Base-by-base conservation (phyloP, 345 rosid species). In the Populus davidiana region DNA sequence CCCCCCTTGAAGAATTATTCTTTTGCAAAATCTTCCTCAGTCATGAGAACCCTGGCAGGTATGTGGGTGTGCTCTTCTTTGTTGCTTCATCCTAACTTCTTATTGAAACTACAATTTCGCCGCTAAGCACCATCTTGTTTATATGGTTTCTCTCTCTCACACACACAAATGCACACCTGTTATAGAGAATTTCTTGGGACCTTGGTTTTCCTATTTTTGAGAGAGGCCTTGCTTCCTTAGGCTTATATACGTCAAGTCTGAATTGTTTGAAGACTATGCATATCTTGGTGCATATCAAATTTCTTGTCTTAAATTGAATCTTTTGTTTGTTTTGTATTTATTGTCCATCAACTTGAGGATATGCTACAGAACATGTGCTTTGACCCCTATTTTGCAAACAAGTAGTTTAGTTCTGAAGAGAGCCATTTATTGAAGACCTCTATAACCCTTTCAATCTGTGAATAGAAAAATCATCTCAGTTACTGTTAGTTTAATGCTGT, bases 21-120 rank as follows among this genome's bases (percentile, higher is more conserved):
- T 75, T 94, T 90, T 78, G 99, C 98, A 77, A 91, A 91, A 87
- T 92, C 97, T 65, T 84, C 99, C 50, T 92, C 99, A 0, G 99
- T 90, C 81, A 92, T 96, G 90, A 90, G 90, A 85, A 91, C 93
- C 74, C 89, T 94, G 59, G 97, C 97, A 87, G 99, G 99, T 96
- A 90, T 75, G 86, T 50, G 61, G 38, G 69, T 35, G 69, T 54
- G 25, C 8, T 63, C 62, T 74, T 27, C 56, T 56, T 66, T 65
- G 29, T 67, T 81, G 5, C 66, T 9, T 70, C 35, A 36, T n/a
- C 59, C 14, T 33, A 67, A 33, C 35, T 18, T 52, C 29, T 49
- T 20, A 7, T 20, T 25, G 20, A 36, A 62, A n/a, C n/a, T 41
- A 33, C 4, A 13, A 2, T 35, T 33, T 17, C 20, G 16, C 33